Evolutionary conservation across 2,329 filamentous ascomycete species (phyloP).

Genomic region (Scleromitrula shiraiana): DNA sequence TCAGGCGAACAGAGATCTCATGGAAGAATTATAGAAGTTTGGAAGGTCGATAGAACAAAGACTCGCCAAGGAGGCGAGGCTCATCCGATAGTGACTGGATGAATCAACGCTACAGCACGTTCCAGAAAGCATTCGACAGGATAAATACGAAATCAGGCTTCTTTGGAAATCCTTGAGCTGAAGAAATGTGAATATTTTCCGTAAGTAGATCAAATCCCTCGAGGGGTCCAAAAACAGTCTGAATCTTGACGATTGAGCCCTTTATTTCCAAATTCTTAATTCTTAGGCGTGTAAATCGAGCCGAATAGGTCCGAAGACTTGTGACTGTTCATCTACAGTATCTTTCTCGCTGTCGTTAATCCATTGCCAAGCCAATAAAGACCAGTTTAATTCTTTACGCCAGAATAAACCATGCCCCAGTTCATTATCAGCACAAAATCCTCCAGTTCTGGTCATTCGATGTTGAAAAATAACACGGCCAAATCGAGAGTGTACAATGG

Average conservation of each 20-base stretch:
- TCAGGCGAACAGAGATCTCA: neutral
- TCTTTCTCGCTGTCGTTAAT: neutral
- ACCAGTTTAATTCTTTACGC: constrained; percentile 78
- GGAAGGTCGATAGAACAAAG: neutral
- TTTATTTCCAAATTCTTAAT: neutral
- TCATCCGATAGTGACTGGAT: too few species aligned
- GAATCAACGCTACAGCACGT: constrained; percentile 7
- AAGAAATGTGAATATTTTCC: too few species aligned
- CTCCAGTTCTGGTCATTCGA: constrained; percentile 74
- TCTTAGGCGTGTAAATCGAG: neutral
- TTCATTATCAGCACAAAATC: constrained; percentile 67
- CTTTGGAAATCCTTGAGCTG: too few species aligned
- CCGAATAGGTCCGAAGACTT: neutral
- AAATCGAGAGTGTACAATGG: constrained; percentile 88
- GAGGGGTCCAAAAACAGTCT: too few species aligned
- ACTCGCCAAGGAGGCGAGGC: neutral
- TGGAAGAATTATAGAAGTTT: neutral
- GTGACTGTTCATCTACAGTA: neutral
- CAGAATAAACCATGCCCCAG: constrained; percentile 61
- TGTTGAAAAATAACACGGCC: constrained; percentile 73
- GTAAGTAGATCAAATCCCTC: too few species aligned
- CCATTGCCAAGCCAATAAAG: constrained; percentile 66
- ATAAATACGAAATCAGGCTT: too few species aligned
- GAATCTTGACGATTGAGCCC: neutral
- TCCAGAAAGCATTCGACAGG: neutral